Conservation (phyloP, 2,329 filamentous ascomycete genomes). For the Monosporascus sp. region DNA sequence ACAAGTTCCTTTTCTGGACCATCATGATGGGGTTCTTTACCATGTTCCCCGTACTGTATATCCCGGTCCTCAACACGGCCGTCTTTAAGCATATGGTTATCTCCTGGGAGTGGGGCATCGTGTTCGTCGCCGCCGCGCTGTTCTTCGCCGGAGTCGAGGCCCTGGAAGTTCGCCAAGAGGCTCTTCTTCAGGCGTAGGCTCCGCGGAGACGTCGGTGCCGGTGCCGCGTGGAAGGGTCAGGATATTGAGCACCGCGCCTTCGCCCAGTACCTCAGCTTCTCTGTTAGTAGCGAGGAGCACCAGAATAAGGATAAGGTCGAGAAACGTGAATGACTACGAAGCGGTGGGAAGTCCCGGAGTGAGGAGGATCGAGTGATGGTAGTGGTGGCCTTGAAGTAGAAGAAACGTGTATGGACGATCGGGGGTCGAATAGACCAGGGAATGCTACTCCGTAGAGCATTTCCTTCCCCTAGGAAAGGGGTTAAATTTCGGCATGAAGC, state of each 20-base stretch:
- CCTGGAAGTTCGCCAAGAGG: slow-evolving; percentile 56
- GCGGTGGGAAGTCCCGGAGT: slow-evolving; percentile 15
- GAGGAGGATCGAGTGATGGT: neutral
- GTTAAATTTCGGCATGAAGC: slow-evolving; percentile 27
- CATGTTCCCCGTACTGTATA: slow-evolving; percentile 51
- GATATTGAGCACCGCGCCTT: slow-evolving; percentile 37
- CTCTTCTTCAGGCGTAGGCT: slow-evolving; percentile 28
- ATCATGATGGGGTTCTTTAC: slow-evolving; percentile 45
- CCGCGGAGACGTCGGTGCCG: slow-evolving; percentile 12
- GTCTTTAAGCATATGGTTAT: slow-evolving; percentile 59
- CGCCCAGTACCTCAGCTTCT: slow-evolving; percentile 28
- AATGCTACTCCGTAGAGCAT: slow-evolving; percentile 60
- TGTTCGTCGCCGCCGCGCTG: slow-evolving; percentile 46
- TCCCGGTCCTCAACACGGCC: slow-evolving; percentile 52
- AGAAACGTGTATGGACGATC: neutral
- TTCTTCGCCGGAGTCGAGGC: slow-evolving; percentile 55
- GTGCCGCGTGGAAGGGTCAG: slow-evolving; percentile 30
- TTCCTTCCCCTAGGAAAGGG: slow-evolving; percentile 53
- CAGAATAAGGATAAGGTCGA: slow-evolving; percentile 1
- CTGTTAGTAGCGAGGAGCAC: neutral
- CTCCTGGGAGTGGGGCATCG: slow-evolving; percentile 58
- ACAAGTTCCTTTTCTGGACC: slow-evolving; percentile 66
- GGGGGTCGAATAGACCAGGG: neutral
- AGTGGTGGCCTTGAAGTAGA: neutral
- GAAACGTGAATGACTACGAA: slow-evolving; percentile 19